Conservation (phyloP, 768 basidiomycete species). For the Trametes cinnabarina region DNA sequence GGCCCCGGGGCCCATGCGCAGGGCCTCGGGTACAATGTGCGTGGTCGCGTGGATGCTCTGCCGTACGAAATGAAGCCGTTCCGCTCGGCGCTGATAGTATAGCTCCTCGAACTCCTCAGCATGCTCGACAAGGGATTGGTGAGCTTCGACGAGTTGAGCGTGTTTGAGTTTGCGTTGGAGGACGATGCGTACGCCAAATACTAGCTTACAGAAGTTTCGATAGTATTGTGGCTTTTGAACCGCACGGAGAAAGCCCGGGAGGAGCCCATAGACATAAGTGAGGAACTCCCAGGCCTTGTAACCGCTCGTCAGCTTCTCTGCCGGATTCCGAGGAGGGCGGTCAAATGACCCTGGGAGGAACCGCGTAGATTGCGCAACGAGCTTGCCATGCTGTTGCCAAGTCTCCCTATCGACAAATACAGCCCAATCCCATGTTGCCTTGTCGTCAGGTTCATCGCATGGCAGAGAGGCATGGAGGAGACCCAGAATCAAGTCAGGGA, state of each 20-base stretch:
- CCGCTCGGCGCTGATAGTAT: slow-evolving; percentile 31
- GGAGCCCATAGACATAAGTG: slow-evolving; percentile 23
- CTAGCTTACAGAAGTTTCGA: slow-evolving; percentile 14
- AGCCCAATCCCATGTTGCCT: slow-evolving; percentile 33
- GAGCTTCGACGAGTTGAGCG: slow-evolving; percentile 22
- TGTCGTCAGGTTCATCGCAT: slow-evolving; percentile 23
- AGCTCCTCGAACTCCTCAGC: slow-evolving; percentile 35
- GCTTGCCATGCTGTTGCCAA: slow-evolving; percentile 39
- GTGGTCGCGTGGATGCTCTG: slow-evolving; percentile 36
- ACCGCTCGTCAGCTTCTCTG: slow-evolving; percentile 37
- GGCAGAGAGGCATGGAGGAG: slow-evolving; percentile 33
- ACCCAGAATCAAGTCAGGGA: slow-evolving; percentile 33
- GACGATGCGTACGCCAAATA: slow-evolving; percentile 27
- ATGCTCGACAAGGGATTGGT: slow-evolving; percentile 28
- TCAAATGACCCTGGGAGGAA: slow-evolving; percentile 43
- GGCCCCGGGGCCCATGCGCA: slow-evolving; percentile 18
- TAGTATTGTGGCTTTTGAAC: slow-evolving; percentile 27
- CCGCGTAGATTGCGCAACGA: slow-evolving; percentile 29
- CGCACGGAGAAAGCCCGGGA: slow-evolving; percentile 27
- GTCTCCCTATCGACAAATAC: slow-evolving; percentile 6
- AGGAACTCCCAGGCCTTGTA: slow-evolving; percentile 34
- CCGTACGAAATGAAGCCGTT: slow-evolving; percentile 34
- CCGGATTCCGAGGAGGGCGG: slow-evolving; percentile 39
- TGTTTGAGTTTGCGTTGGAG: slow-evolving; percentile 18
- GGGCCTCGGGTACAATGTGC: slow-evolving; percentile 23